Evolutionary conservation across 345 rosid species (phyloP).

Genomic region (Ailanthus altissimus): DNA sequence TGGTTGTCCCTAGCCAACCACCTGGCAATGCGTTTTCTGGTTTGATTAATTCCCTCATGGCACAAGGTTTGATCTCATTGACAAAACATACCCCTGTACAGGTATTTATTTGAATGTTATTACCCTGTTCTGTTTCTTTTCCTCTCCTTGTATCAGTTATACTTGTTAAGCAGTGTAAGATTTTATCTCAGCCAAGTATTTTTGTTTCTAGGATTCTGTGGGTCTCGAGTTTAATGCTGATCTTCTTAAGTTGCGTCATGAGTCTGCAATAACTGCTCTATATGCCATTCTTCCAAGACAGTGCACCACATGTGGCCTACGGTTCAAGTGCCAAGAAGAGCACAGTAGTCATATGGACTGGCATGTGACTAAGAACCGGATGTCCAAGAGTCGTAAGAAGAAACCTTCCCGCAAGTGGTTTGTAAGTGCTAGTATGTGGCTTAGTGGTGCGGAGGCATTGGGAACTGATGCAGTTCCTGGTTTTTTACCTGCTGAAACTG

Average conservation of each 20-base stretch:
- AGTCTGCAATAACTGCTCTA: conserved; percentile 71
- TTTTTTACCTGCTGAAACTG: conserved; percentile 68
- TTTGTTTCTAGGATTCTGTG: conserved; percentile 59
- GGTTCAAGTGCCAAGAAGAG: conserved; percentile 91
- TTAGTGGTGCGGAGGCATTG: conserved; percentile 96
- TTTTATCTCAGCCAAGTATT: conserved; percentile 33
- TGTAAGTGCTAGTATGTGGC: conserved; percentile 96
- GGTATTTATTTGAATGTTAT: conserved; percentile 51
- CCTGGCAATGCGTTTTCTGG: conserved; percentile 71
- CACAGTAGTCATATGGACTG: conserved; percentile 99
- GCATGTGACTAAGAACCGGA: conserved; percentile 98
- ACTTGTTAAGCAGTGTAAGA: conserved; percentile 10
- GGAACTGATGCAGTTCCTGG: conserved; percentile 94
- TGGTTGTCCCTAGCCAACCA: conserved; percentile 48
- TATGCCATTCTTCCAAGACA: conserved; percentile 94
- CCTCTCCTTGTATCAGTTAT: background rate
- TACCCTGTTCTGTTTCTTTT: conserved; percentile 11
- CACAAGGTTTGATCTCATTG: conserved; percentile 86
- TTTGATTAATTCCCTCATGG: conserved; percentile 78
- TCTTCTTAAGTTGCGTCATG: conserved; percentile 79
- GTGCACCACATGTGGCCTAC: conserved; percentile 94
- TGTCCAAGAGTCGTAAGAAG: conserved; percentile 94
- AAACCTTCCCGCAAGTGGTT: conserved; percentile 97
- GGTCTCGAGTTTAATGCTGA: conserved; percentile 83
- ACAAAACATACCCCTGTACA: conserved; percentile 58